phyloP scores from a whole-genome alignment of 2,329 filamentous ascomycete genomes.

The Magnaporthiopsis incrustans region DNA sequence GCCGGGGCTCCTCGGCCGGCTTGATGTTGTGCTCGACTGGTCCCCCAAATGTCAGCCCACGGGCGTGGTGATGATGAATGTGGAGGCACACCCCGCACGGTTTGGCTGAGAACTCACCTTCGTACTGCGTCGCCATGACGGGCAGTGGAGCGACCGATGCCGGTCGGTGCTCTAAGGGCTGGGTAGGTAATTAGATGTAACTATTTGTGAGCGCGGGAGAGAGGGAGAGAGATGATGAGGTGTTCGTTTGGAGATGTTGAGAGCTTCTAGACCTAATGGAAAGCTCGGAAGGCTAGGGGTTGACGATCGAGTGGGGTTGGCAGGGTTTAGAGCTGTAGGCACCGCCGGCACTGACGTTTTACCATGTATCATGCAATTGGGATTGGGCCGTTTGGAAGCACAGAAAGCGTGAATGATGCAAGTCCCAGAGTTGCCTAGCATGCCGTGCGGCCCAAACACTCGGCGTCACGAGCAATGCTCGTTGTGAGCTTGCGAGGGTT shows the following conservation, averaged over 20 bases:
- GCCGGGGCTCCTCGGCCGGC: slow-evolving; percentile 29
- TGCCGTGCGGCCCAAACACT: background rate
- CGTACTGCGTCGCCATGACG: slow-evolving; percentile 50
- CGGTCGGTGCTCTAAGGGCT: too few relatives aligned
- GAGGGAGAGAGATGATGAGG: too few relatives aligned
- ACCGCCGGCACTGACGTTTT: background rate
- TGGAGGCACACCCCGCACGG: background rate
- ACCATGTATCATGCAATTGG: background rate
- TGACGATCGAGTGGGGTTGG: background rate
- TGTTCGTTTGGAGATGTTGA: background rate
- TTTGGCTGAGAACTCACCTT: slow-evolving; percentile 30
- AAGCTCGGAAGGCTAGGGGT: background rate
- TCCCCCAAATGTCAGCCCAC: background rate
- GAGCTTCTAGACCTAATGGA: background rate
- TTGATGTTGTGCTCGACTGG: slow-evolving; percentile 59
- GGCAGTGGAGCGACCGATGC: background rate
- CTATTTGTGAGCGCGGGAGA: background rate
- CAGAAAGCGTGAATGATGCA: background rate
- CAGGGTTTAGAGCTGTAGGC: background rate
- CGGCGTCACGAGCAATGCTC: too few relatives aligned
- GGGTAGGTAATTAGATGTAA: too few relatives aligned
- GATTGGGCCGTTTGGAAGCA: background rate
- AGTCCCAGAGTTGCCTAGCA: background rate
- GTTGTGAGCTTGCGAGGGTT: too few relatives aligned
- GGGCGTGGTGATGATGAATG: too few relatives aligned